These are phyloP conservation scores for Tulasnella sp. DNA, from an alignment of 768 basidiomycete genomes.

Conservation along the genomic window DNA sequence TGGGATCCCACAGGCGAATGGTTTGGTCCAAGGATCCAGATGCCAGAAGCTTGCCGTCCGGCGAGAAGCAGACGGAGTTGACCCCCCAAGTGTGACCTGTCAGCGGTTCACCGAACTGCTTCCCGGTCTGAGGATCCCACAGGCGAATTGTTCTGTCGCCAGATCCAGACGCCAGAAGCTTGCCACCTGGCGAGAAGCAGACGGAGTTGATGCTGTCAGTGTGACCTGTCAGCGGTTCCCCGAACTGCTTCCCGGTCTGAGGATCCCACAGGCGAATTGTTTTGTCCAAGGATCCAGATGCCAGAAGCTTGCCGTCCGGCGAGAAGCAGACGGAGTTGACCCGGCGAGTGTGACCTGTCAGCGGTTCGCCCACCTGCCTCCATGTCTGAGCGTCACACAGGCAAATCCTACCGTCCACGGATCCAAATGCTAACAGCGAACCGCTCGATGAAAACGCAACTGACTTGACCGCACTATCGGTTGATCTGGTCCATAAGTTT, in stretches of 20 bases:
- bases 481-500: background rate
- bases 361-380: background rate
- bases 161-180: conserved; percentile 13
- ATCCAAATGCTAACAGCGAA: background rate
- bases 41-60: conserved; percentile 8
- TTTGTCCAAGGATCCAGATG: background rate
- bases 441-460: background rate
- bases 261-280: conserved; percentile 28
- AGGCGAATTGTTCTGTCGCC: conserved; percentile 35
- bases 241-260: conserved; percentile 23
- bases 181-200: background rate
- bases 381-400: background rate
- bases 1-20: conserved; percentile 78
- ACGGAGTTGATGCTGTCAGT: background rate
- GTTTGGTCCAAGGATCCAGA: conserved; percentile 16
- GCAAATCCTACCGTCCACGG: background rate
- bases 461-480: background rate
- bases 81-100: conserved; percentile 84
- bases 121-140: conserved; percentile 91
- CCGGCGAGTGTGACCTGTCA: background rate
- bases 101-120: conserved; percentile 75
- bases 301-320: background rate
- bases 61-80: conserved; percentile 13
- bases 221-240: background rate
- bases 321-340: background rate